Evolutionary conservation across 352 stramenopile species (phyloP).

Genomic region (Globisporangium perplexum): DNA sequence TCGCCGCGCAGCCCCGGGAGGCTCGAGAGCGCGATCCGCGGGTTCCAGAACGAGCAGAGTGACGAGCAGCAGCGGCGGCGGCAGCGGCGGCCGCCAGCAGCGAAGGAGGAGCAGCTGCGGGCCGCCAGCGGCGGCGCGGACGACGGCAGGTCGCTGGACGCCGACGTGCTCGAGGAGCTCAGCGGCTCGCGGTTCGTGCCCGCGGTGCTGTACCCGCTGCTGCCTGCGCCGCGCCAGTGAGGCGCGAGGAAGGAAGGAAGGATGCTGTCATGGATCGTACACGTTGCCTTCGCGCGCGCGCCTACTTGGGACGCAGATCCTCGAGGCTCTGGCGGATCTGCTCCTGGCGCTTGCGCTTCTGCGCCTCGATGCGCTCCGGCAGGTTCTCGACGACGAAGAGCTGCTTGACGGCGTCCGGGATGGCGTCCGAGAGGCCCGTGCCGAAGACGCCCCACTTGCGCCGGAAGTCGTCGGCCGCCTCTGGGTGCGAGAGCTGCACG

Average conservation of each 20-base stretch:
- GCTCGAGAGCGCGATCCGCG: conserved; percentile 30
- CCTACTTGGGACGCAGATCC: conserved; percentile 66
- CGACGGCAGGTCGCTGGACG: conserved; percentile 11
- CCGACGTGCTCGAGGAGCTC: conserved; percentile 19
- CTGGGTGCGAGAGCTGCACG: conserved; percentile 72
- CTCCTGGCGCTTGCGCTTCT: conserved; percentile 61
- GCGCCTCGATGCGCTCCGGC: conserved; percentile 57
- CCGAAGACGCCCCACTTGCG: conserved; percentile 82
- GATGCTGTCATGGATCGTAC: neutral
- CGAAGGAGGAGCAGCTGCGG: conserved; percentile 30
- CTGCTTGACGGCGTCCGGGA: conserved; percentile 63
- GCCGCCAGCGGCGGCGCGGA: conserved; percentile 13
- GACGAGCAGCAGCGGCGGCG: neutral
- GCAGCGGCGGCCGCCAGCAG: conserved; percentile 11
- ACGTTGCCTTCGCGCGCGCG: neutral
- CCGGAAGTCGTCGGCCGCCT: conserved; percentile 63
- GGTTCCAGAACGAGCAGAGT: conserved; percentile 19
- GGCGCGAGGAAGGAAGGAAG: neutral
- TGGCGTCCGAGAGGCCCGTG: conserved; percentile 65
- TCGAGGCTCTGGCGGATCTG: conserved; percentile 75
- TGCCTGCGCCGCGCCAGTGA: conserved; percentile 27
- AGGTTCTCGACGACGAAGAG: conserved; percentile 60
- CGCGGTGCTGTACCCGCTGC: conserved; percentile 54
- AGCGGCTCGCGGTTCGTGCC: conserved; percentile 39
- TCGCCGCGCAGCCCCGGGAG: conserved; percentile 22